Percentiles rank a stretch among this genome's conserved stretches.
Conservation (phyloP, 2,329 filamentous ascomycete species). For the Tolypocladium nubicola region DNA sequence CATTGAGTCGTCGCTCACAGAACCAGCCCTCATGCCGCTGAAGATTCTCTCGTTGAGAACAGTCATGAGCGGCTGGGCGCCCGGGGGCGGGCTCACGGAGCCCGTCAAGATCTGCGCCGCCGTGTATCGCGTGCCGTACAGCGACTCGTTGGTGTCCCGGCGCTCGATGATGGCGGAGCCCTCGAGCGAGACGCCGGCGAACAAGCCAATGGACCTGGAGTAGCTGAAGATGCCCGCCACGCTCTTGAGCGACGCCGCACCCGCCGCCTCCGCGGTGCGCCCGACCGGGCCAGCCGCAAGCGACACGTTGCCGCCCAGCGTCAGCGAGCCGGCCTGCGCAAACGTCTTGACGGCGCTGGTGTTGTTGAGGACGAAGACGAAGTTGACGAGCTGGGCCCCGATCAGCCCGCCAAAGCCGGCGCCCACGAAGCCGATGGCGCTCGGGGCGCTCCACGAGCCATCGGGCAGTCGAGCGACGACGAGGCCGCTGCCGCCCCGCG, state of each 20-base stretch:
- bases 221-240: conserved; percentile 93
- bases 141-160: conserved; percentile 91
- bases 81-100: conserved; percentile 64
- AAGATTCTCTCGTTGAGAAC: conserved; percentile 82
- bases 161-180: conserved; percentile 89
- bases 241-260: conserved; percentile 80
- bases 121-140: conserved; percentile 76
- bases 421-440: conserved; percentile 70
- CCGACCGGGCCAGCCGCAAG: conserved; percentile 91
- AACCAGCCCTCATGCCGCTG: conserved; percentile 45
- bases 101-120: conserved; percentile 76
- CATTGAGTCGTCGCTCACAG: conserved; percentile 49
- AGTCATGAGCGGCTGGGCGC: conserved; percentile 73
- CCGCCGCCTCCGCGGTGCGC: conserved; percentile 90
- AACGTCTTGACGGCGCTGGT: conserved; percentile 82
- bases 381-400: conserved; percentile 81
- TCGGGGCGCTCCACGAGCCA: conserved; percentile 71
- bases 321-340: conserved; percentile 82
- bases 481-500: conserved; percentile 70
- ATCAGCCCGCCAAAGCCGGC: conserved; percentile 80
- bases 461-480: conserved; percentile 71
- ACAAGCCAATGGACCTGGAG: conserved; percentile 94
- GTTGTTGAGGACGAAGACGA: conserved; percentile 98
- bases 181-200: conserved; percentile 90
- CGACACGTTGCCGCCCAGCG: conserved; percentile 90